Conservation (phyloP, 2,329 filamentous ascomycete species). For the Piedraia hortae region DNA sequence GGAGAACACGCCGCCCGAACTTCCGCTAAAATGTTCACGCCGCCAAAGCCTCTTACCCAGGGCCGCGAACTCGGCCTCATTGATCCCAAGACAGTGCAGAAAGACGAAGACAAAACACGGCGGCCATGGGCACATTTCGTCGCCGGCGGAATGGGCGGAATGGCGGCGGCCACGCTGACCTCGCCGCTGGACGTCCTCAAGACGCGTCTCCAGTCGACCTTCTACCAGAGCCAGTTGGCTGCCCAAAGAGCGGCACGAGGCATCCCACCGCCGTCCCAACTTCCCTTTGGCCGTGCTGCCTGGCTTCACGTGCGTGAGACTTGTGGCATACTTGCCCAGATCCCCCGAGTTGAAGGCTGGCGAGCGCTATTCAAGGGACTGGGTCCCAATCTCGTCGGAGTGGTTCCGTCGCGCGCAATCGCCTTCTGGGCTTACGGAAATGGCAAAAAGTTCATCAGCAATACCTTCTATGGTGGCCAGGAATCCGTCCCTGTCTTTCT, state of each 20-base stretch:
- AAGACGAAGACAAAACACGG: slow-evolving; percentile 7
- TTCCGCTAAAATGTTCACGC: too few species aligned
- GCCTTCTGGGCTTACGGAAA: slow-evolving; percentile 91
- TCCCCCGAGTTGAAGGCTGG: slow-evolving; percentile 58
- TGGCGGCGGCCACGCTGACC: slow-evolving; percentile 78
- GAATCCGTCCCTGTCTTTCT: slow-evolving; percentile 55
- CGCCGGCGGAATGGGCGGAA: slow-evolving; percentile 68
- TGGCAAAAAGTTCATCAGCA: slow-evolving; percentile 54
- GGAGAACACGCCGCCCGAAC: not conserved
- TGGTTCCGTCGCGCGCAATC: slow-evolving; percentile 69
- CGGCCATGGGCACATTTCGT: slow-evolving; percentile 85
- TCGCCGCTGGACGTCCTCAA: slow-evolving; percentile 84
- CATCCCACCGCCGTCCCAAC: slow-evolving; percentile 24
- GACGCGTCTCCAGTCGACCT: slow-evolving; percentile 77
- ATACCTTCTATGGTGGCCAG: slow-evolving; percentile 42
- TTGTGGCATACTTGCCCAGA: slow-evolving; percentile 54
- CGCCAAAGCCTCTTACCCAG: slow-evolving; percentile 4
- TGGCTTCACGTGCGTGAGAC: slow-evolving; percentile 61
- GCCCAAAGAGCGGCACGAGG: slow-evolving; percentile 34
- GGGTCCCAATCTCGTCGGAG: slow-evolving; percentile 67
- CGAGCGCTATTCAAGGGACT: slow-evolving; percentile 80
- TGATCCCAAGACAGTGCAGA: slow-evolving; percentile 4
- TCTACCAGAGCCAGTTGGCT: slow-evolving; percentile 63
- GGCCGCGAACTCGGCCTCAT: slow-evolving; percentile 8
- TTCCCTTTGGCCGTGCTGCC: slow-evolving; percentile 37